These are phyloP conservation scores for Hyaloperonospora brassicae DNA, from an alignment of 352 stramenopile genomes.

Conservation along the genomic window DNA sequence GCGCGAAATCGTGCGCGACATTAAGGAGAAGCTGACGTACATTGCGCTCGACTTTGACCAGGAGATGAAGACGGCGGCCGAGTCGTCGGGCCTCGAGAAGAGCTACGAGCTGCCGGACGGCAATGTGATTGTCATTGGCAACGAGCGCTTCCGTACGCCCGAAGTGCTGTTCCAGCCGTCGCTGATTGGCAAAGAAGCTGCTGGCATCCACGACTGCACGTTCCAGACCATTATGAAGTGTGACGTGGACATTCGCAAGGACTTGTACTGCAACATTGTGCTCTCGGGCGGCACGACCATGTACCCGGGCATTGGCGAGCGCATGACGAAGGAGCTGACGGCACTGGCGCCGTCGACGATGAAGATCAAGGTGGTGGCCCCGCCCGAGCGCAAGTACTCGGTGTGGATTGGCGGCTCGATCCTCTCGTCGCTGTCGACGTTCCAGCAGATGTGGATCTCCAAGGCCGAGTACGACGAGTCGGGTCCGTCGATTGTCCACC, in stretches of 20 bases:
- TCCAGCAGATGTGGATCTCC: conserved; percentile 98
- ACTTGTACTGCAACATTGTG: conserved; percentile 94
- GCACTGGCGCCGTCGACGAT: conserved; percentile 87
- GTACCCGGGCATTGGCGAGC: conserved; percentile 91
- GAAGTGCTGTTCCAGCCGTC: conserved; percentile 95
- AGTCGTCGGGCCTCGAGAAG: conserved; percentile 86
- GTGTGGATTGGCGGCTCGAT: conserved; percentile 97
- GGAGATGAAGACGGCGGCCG: conserved; percentile 88
- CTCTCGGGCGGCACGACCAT: conserved; percentile 94
- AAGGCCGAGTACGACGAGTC: conserved; percentile 97
- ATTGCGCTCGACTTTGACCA: conserved; percentile 91
- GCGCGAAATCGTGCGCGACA: conserved; percentile 93
- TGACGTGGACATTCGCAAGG: conserved; percentile 88
- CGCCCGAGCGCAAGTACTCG: conserved; percentile 91
- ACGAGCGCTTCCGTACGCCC: conserved; percentile 91
- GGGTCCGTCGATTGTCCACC: conserved; percentile 93
- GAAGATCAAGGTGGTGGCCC: conserved; percentile 95
- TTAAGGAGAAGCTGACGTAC: conserved; percentile 98
- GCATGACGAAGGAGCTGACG: conserved; percentile 91
- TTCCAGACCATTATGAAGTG: conserved; percentile 87
- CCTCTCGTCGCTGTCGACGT: conserved; percentile 93
- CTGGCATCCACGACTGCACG: conserved; percentile 70
- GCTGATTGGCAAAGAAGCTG: conserved; percentile 86
- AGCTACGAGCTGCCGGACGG: conserved; percentile 94
- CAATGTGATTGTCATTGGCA: conserved; percentile 96